Conservation (phyloP, 2,329 filamentous ascomycete genomes). For the Aureobasidium mangrovei region DNA sequence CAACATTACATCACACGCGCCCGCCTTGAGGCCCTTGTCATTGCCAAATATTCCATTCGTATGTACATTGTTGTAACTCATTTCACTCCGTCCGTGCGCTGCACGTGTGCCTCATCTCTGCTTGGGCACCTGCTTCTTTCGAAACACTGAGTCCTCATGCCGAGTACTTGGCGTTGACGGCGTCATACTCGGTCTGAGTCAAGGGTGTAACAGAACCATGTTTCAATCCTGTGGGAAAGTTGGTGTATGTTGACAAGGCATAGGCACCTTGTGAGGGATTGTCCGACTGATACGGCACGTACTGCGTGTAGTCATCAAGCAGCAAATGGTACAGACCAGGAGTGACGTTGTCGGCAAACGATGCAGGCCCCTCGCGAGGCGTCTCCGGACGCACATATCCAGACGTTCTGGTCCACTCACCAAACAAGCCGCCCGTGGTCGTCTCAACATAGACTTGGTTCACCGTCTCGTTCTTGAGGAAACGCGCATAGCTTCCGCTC, state of each 20-base stretch:
- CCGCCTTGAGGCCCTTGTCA: background rate
- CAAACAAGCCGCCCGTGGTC: conserved; percentile 42
- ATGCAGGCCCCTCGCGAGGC: conserved; percentile 10
- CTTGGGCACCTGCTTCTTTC: too few species aligned
- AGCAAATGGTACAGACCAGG: conserved; percentile 6
- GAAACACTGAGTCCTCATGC: background rate
- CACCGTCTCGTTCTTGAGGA: conserved; percentile 47
- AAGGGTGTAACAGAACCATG: conserved; percentile 9
- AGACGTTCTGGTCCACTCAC: conserved; percentile 34
- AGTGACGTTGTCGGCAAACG: conserved; percentile 12
- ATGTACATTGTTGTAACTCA: too few species aligned
- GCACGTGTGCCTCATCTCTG: too few species aligned
- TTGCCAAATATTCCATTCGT: background rate
- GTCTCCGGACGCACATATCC: background rate
- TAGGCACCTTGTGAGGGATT: background rate
- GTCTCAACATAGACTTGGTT: conserved; percentile 46
- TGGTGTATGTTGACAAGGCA: background rate
- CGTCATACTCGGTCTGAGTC: conserved; percentile 11
- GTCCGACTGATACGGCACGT: conserved; percentile 4
- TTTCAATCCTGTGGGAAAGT: conserved; percentile 3
- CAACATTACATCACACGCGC: background rate
- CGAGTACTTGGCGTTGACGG: conserved; percentile 6
- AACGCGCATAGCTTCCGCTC: conserved; percentile 40
- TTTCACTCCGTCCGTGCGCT: too few species aligned
- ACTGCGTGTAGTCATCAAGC: conserved; percentile 12